These are phyloP conservation scores for Nigrograna mackinnonii DNA, from an alignment of 2,329 filamentous ascomycete genomes.

Conservation along the genomic window DNA sequence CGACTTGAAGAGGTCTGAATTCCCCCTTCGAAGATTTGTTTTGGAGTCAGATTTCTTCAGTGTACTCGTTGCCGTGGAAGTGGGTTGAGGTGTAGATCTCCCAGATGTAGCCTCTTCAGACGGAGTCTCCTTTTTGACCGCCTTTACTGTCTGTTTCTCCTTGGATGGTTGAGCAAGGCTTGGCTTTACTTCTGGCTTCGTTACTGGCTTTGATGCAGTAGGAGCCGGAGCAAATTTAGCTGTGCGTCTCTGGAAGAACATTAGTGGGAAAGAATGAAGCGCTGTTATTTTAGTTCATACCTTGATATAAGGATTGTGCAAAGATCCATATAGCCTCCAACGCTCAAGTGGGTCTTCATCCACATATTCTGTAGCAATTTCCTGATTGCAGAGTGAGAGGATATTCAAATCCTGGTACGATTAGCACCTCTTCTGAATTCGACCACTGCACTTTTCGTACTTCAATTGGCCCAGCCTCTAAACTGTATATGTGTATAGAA, in stretches of 20 bases:
- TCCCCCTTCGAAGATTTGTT: slow-evolving; percentile 60
- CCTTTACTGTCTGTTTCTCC: slow-evolving; percentile 22
- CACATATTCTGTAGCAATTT: slow-evolving; percentile 60
- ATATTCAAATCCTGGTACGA: slow-evolving; percentile 64
- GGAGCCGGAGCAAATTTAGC: slow-evolving; percentile 38
- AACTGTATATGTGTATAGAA: slow-evolving; percentile 85
- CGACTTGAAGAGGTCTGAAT: slow-evolving; percentile 73
- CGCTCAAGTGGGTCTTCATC: slow-evolving; percentile 63
- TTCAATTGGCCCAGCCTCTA: slow-evolving; percentile 71
- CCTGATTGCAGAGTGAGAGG: slow-evolving; percentile 70
- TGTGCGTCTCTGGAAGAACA: slow-evolving; percentile 45
- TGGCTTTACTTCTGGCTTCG: slow-evolving; percentile 24
- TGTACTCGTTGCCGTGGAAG: slow-evolving; percentile 16
- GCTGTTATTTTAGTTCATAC: slow-evolving; percentile 33
- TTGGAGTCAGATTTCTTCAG: slow-evolving; percentile 43
- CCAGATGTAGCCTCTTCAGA: slow-evolving; percentile 40
- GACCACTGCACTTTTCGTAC: too few relatives aligned
- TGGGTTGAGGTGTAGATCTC: slow-evolving; percentile 35
- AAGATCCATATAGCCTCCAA: slow-evolving; percentile 70
- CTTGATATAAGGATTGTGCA: slow-evolving; percentile 72
- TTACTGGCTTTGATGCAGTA: slow-evolving; percentile 19
- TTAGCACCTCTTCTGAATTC: slow-evolving; percentile 14
- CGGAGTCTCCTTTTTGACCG: slow-evolving; percentile 21
- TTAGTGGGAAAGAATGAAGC: slow-evolving; percentile 15
- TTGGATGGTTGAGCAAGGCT: slow-evolving; percentile 18